Evolutionary conservation across 768 basidiomycete species (phyloP).

Genomic region (Hebeloma cylindrosporum): DNA sequence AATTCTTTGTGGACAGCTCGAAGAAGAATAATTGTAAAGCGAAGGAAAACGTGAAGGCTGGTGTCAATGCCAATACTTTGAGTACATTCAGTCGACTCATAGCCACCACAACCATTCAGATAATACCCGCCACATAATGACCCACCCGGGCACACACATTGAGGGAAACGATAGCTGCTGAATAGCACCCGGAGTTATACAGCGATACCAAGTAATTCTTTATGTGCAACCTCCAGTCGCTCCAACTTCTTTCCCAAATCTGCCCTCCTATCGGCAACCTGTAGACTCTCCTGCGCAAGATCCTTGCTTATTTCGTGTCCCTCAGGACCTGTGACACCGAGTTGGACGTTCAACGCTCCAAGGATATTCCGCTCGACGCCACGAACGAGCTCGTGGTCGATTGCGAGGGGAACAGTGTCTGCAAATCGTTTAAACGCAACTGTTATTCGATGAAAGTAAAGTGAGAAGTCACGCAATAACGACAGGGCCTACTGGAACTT

Average conservation of each 20-base stretch:
- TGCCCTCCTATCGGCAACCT: conserved; percentile 43
- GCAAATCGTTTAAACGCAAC: conserved; percentile 51
- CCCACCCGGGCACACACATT: conserved; percentile 48
- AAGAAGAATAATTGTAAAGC: neutral
- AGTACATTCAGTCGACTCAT: conserved; percentile 47
- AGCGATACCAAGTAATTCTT: conserved; percentile 31
- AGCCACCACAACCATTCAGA: conserved; percentile 41
- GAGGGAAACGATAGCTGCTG: neutral
- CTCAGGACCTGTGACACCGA: conserved; percentile 51
- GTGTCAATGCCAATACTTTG: conserved; percentile 40
- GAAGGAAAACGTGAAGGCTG: too few relatives aligned
- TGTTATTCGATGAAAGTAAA: neutral
- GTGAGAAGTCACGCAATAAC: neutral
- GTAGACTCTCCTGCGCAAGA: conserved; percentile 49
- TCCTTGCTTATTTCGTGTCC: conserved; percentile 47
- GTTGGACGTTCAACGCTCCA: conserved; percentile 42
- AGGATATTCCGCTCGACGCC: conserved; percentile 50
- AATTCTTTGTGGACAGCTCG: conserved; percentile 33
- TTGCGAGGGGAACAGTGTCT: conserved; percentile 55
- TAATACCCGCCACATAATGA: conserved; percentile 26
- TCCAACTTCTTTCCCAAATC: conserved; percentile 52
- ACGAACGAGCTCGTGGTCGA: conserved; percentile 55
- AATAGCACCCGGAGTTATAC: neutral
- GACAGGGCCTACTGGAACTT: neutral
- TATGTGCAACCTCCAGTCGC: conserved; percentile 44